A percentile compares a stretch with the other conserved stretches of the same genome.
Evolutionary conservation across 2,329 filamentous ascomycete genomes (phyloP).

Genomic region (Sclerotinia nivalis): DNA sequence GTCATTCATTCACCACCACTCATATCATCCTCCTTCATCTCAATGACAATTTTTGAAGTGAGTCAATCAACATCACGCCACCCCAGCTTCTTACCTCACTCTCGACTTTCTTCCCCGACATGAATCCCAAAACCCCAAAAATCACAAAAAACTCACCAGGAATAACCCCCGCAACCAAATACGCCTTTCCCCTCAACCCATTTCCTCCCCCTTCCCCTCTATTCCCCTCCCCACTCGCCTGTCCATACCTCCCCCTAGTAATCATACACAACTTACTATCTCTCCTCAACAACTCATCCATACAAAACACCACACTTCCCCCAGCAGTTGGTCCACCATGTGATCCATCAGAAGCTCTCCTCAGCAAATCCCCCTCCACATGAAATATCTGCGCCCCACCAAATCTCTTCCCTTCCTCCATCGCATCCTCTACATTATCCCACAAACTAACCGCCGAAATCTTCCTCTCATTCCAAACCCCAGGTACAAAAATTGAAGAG

Average conservation of each 20-base stretch:
- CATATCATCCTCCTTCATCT: neutral
- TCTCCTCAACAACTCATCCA: conserved; percentile 4
- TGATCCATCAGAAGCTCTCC: too few relatives aligned
- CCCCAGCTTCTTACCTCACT: neutral
- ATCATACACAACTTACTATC: neutral
- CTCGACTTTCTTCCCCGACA: too few relatives aligned
- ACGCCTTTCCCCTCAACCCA: conserved; percentile 3
- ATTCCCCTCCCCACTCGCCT: neutral
- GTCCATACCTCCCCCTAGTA: conserved; percentile 1
- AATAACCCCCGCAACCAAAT: conserved; percentile 17
- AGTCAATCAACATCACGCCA: neutral
- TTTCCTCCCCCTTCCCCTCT: neutral
- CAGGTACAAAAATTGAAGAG: neutral
- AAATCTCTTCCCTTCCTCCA: neutral
- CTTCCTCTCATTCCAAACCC: neutral
- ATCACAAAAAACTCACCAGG: neutral
- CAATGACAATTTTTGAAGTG: neutral
- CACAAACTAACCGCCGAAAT: neutral
- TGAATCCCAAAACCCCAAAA: neutral
- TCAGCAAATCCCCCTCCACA: neutral
- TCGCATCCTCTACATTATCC: neutral
- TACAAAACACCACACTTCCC: neutral
- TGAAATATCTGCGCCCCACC: neutral
- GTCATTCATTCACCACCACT: neutral
- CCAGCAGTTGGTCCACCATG: too few relatives aligned